Base-by-base conservation (phyloP, 306 rosid genomes). In the Astragalus membranaceus region DNA sequence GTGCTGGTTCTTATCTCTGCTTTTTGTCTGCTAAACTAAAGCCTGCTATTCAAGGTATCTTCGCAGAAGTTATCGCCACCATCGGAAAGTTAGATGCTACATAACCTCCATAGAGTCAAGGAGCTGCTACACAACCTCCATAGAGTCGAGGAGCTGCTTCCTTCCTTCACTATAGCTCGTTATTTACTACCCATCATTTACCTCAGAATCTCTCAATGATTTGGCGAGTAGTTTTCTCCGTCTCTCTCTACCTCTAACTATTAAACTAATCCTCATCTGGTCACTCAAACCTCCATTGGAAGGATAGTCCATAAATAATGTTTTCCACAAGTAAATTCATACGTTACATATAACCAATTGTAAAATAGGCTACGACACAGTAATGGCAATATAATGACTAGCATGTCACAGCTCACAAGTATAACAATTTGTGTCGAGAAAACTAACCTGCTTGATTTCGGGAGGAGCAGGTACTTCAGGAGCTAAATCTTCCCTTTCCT, bases 401-500 rank as follows among this genome's bases (percentile, higher is more conserved):
- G 7, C 15, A 10, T 33, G 57, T 42, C 70, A 64, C 53, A 16
- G 7, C 59, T 36, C 63, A 57, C 8, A 75, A 43, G 29, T 64
- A 66, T 12, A 71, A 35, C 30, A 57, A 52, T 65, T 42, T 55
- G 65, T 32, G 14, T 14, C 49, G 30, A 20, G 8, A 20, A 75
- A 42, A 74, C 77, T 35, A 76, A 93, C 98, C 98, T 93, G 96
- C 78, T 93, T 93, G 74, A 93, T 90, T 87, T 93, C 97, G 13
- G 98, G 97, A 74, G 97, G 96, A 67, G 98, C 93, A 64, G 97
- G 98, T 68, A 87, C 85, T 82, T 93, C 98, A 33, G 96, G 98
- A 77, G 89, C 98, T 72, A 93, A 81, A 74, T 93, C 96, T 80
- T 93, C 98, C 85, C 97, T 88, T 81, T 93, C 98, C 79, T 88